Conservation (phyloP, 2,329 filamentous ascomycete species). For the Scedosporium boydii region DNA sequence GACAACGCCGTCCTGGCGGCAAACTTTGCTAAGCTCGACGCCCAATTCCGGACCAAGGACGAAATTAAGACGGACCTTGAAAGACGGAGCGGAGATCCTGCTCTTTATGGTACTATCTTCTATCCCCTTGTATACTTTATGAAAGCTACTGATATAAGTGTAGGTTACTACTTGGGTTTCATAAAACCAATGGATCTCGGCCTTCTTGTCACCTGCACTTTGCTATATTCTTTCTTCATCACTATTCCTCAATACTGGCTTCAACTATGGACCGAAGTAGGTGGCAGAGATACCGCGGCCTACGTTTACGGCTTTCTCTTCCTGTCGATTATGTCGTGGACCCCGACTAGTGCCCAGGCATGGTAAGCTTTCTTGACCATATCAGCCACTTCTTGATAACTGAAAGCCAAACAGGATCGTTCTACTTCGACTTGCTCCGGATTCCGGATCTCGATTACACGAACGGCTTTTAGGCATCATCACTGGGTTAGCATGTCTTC, state of each 20-base stretch:
- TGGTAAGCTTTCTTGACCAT: background rate
- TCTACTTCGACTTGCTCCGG: slow-evolving; percentile 23
- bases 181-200: background rate
- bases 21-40: slow-evolving; percentile 9
- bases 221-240: background rate
- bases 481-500: slow-evolving; percentile 16
- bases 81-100: background rate
- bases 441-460: slow-evolving; percentile 24
- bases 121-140: background rate
- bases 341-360: background rate
- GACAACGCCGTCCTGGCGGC: background rate
- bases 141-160: background rate
- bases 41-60: background rate
- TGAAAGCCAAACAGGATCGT: slow-evolving; percentile 17
- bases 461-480: slow-evolving; percentile 20
- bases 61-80: background rate
- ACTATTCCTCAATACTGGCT: background rate
- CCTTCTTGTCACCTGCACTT: background rate
- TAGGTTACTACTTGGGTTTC: background rate
- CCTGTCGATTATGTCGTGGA: background rate
- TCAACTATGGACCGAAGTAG: background rate
- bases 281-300: background rate
- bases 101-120: background rate
- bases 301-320: background rate
- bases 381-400: slow-evolving; percentile 1